Evolutionary conservation across 2,329 filamentous ascomycete genomes (phyloP).

Genomic region (Arthrocladium fulminans): DNA sequence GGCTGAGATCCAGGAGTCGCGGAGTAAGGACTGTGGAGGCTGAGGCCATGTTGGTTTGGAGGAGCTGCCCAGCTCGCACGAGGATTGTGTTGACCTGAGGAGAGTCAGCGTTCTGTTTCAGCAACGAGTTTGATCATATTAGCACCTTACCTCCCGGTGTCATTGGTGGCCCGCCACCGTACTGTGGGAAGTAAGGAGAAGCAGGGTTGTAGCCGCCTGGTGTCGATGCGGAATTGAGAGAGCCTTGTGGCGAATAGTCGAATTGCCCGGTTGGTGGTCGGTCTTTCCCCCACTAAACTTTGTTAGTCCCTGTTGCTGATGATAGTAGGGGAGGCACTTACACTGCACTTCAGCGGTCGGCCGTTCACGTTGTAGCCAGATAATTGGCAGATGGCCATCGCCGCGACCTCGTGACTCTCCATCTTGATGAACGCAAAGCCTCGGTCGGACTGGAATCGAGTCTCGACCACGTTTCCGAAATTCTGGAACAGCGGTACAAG

Average conservation of each 20-base stretch:
- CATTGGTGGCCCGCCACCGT: slow-evolving; percentile 63
- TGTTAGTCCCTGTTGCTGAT: slow-evolving; percentile 26
- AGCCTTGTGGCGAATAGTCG: slow-evolving; percentile 75
- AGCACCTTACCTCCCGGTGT: slow-evolving; percentile 45
- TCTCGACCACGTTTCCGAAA: slow-evolving; percentile 95
- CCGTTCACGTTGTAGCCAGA: slow-evolving; percentile 98
- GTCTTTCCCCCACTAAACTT: slow-evolving; percentile 88
- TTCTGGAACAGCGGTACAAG: slow-evolving; percentile 98
- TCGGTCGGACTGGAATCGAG: slow-evolving; percentile 92
- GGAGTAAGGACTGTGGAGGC: slow-evolving; percentile 2
- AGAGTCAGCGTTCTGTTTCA: background rate
- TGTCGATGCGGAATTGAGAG: slow-evolving; percentile 59
- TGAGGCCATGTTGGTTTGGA: background rate
- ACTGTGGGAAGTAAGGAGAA: slow-evolving; percentile 85
- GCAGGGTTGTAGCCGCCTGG: slow-evolving; percentile 63
- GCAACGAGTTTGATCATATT: background rate
- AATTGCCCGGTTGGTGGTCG: slow-evolving; percentile 77
- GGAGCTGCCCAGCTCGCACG: slow-evolving; percentile 7
- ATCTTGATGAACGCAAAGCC: slow-evolving; percentile 99
- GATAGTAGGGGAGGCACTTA: slow-evolving; percentile 47
- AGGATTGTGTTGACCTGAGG: slow-evolving; percentile 1
- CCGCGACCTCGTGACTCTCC: slow-evolving; percentile 95
- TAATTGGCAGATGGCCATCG: slow-evolving; percentile 96
- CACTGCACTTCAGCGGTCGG: slow-evolving; percentile 93
- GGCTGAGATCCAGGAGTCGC: slow-evolving; percentile 1